phyloP scores from a whole-genome alignment of 208 protist species.

The Endotrypanum monterogeii region DNA sequence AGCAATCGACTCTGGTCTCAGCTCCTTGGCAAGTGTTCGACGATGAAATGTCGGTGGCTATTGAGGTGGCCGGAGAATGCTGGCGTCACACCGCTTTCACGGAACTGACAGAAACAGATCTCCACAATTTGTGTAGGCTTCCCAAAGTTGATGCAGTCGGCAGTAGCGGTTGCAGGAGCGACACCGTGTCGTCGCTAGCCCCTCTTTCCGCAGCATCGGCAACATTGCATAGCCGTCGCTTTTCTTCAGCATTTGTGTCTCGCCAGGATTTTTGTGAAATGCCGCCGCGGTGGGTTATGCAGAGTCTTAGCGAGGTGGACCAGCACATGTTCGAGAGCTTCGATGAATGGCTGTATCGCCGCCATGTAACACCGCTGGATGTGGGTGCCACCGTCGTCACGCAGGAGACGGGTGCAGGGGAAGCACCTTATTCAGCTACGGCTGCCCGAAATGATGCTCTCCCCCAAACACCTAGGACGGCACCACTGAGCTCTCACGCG shows the following conservation, averaged over 20 bases:
- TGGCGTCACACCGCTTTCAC: conserved; percentile 25
- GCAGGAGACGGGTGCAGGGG: background rate
- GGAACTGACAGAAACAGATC: conserved; percentile 10
- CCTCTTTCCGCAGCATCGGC: background rate
- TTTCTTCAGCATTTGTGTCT: conserved; percentile 12
- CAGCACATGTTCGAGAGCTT: background rate
- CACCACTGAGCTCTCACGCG: background rate
- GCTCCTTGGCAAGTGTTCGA: conserved; percentile 14
- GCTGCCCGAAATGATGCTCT: background rate
- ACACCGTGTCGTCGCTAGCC: background rate
- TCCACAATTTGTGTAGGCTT: conserved; percentile 14
- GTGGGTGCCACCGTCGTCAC: conserved; percentile 28
- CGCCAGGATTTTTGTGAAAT: conserved; percentile 50
- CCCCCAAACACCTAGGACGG: background rate
- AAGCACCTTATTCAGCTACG: background rate
- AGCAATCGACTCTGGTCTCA: background rate
- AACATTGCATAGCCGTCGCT: background rate
- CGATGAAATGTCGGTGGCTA: conserved; percentile 6
- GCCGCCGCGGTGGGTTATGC: conserved; percentile 69
- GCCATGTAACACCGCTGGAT: conserved; percentile 51
- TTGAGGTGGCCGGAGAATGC: conserved; percentile 19
- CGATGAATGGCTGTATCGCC: conserved; percentile 13
- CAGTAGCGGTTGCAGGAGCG: background rate
- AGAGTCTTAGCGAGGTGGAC: conserved; percentile 46
- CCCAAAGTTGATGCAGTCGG: background rate